Base-by-base conservation (phyloP, 1,284 basidiomycete genomes). In the Austroboletus niveus region DNA sequence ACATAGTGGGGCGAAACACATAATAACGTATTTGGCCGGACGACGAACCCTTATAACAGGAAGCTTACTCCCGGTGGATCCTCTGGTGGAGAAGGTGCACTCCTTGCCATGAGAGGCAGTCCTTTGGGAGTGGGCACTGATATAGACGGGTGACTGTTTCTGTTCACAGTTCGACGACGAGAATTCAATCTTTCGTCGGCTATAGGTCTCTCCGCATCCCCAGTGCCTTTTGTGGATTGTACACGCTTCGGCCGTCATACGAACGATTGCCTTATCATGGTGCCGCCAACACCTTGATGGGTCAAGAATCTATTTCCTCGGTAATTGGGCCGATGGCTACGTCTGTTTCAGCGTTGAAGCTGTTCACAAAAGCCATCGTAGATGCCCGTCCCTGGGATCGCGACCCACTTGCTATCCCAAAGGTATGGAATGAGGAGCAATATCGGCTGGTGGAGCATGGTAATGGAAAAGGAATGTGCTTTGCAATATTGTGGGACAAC, bases 241-340 rank as follows among this genome's bases (percentile, higher is more conserved):
- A 87, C 63, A 81, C 81, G 2, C 73, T 94, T 36, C 81, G 89
- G 8, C 87, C 89, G 0, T 88, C 85, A 1, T 85, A 78, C 56
- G 78, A 81, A 39, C 81, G 91, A 5, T 73, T 92, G 38, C 87
- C 90, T 0, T 92, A 90, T 56, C 70, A 71, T 44, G 89, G 87
- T 3, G 77, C 80, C 0, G 71, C 75, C 8, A 87, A 85, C 52
- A 79, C 84, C 1, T 64, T 88, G 48, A 79, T 82, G 55, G 89
- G 89, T 6, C 85, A 88, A 69, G 87, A 90, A 50, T 82, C 85
- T 6, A 74, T 92, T 29, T 74, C 75, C 1, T 89, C 86, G 2
- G 86, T 91, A 42, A 75, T 90, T 2, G 90, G 89, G 0, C 91
- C 91, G 2, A 76, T 92, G 60, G 74, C 84, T 3, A 75, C 75